phyloP scores from a whole-genome alignment of 75 land plant genomes.

The Cupressus sempervirens region DNA sequence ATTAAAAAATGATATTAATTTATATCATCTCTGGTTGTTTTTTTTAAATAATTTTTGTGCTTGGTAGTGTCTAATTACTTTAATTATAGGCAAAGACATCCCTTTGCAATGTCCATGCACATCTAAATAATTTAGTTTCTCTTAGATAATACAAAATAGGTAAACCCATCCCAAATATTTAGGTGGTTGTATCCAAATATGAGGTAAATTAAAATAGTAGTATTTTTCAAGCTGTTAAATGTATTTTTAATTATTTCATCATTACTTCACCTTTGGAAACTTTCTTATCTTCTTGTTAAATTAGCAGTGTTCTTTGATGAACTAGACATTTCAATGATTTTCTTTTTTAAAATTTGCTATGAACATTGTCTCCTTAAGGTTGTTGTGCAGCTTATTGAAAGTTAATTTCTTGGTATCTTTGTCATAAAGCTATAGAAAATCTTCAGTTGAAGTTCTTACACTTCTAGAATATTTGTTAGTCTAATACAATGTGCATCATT shows the following conservation, averaged over 20 bases:
- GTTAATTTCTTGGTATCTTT: not conserved
- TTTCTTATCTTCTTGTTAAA: not conserved
- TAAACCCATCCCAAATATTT: too few relatives aligned
- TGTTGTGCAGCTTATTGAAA: not conserved
- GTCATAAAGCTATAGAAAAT: not conserved
- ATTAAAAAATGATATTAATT: not conserved
- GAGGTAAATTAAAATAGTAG: too few relatives aligned
- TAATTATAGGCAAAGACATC: not conserved
- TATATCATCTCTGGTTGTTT: not conserved
- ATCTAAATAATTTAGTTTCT: too few relatives aligned
- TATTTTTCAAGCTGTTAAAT: too few relatives aligned
- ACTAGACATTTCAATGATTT: not conserved
- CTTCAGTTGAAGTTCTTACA: not conserved
- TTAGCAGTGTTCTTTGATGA: not conserved
- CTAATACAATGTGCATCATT: not conserved
- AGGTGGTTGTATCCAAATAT: too few relatives aligned
- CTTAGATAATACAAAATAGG: too few relatives aligned
- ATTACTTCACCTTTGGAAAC: not conserved
- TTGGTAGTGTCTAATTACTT: not conserved
- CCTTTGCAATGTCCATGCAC: too few relatives aligned
- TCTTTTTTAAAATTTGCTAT: not conserved
- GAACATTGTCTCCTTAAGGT: not conserved
- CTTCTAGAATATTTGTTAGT: not conserved
- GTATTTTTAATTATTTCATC: too few relatives aligned
- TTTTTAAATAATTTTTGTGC: not conserved